A percentile compares a stretch with the other conserved stretches of the same genome.
Conservation (phyloP, 1,139 yeast genomes). For the Trichomonascaceae sp. region DNA sequence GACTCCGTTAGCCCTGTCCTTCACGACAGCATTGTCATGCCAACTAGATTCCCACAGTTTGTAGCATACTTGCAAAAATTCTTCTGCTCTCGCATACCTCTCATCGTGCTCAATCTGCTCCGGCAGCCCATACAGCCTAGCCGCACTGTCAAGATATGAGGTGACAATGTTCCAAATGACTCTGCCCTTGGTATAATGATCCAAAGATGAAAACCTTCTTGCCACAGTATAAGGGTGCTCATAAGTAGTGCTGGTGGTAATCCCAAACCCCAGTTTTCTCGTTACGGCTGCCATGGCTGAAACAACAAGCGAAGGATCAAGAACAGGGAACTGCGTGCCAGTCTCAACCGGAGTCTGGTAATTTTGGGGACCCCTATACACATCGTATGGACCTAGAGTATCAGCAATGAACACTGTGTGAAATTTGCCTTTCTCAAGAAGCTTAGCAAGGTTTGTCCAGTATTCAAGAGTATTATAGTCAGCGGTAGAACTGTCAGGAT, state of each 20-base stretch:
- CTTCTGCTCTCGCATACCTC: constrained; percentile 37
- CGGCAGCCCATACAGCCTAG: constrained; percentile 32
- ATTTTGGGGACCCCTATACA: constrained; percentile 38
- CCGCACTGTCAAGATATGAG: constrained; percentile 33
- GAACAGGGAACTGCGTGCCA: constrained; percentile 38
- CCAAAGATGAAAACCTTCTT: constrained; percentile 38
- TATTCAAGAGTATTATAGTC: constrained; percentile 38
- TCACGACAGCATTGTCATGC: constrained; percentile 40
- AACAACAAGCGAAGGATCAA: constrained; percentile 36
- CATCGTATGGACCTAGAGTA: constrained; percentile 42
- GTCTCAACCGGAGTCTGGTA: constrained; percentile 30
- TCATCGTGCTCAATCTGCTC: constrained; percentile 29
- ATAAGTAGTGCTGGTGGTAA: constrained; percentile 38
- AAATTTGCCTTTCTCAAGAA: constrained; percentile 43
- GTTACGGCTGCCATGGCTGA: constrained; percentile 41
- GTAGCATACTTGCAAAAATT: constrained; percentile 35
- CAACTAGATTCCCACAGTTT: constrained; percentile 37
- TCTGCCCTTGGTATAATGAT: constrained; percentile 38
- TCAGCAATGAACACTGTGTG: constrained; percentile 45
- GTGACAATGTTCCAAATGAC: constrained; percentile 43
- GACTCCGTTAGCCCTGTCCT: constrained; percentile 25
- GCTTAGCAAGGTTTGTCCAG: constrained; percentile 43
- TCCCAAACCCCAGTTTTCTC: constrained; percentile 36
- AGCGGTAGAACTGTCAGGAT: constrained; percentile 19
- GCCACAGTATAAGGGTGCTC: constrained; percentile 40